Evolutionary conservation across 78 protist genomes (phyloP).

Genomic region (Polysphondylium violaceum): DNA sequence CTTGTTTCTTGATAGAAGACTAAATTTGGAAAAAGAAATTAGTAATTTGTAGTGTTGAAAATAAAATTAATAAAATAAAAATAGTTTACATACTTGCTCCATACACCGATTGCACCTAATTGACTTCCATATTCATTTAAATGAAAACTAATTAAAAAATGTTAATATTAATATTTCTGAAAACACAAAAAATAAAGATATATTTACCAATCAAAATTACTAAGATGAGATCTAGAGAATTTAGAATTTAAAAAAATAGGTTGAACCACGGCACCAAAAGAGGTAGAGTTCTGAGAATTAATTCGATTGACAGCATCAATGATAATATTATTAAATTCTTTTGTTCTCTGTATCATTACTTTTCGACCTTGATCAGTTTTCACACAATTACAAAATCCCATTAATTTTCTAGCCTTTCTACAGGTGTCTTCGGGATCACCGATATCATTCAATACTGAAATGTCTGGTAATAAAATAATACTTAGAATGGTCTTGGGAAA

Average conservation of each 20-base stretch:
- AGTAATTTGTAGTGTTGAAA: background rate
- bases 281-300: background rate
- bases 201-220: background rate
- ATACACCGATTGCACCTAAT: background rate
- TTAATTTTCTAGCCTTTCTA: background rate
- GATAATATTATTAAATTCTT: background rate
- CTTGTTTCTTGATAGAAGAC: background rate
- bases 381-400: background rate
- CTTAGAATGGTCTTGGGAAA: background rate
- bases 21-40: too few species aligned
- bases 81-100: background rate
- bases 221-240: background rate
- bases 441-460: background rate
- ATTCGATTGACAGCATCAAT: background rate
- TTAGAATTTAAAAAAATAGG: background rate
- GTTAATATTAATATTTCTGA: background rate
- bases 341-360: background rate
- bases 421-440: background rate
- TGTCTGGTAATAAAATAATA: background rate
- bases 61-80: too few species aligned
- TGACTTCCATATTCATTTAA: background rate
- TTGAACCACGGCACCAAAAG: background rate
- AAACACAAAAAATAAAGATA: background rate
- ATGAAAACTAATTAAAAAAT: background rate
- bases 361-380: background rate